These are phyloP conservation scores for Acarospora socialis DNA, from an alignment of 2,329 filamentous ascomycete genomes.

Conservation along the genomic window DNA sequence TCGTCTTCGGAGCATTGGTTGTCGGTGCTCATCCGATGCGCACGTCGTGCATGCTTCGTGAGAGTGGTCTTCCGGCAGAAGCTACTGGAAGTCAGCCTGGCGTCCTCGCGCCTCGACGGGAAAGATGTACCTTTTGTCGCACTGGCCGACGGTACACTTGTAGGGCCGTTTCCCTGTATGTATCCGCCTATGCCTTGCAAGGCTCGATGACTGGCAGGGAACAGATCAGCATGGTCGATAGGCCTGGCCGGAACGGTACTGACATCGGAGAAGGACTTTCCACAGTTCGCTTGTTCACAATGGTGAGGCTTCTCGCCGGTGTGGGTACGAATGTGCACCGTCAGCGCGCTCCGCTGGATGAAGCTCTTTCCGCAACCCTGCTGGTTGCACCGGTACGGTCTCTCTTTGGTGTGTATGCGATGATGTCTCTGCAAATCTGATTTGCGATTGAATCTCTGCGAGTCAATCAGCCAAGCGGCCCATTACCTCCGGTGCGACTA, in stretches of 20 bases:
- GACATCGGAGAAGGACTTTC: slow-evolving; percentile 57
- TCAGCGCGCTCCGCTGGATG: slow-evolving; percentile 33
- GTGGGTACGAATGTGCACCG: slow-evolving; percentile 31
- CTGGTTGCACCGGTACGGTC: slow-evolving; percentile 32
- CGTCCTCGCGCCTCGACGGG: not conserved
- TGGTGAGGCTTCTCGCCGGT: slow-evolving; percentile 35
- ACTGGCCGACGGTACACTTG: slow-evolving; percentile 46
- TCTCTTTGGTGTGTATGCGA: slow-evolving; percentile 34
- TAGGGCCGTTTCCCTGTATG: slow-evolving; percentile 55
- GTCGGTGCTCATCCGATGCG: slow-evolving; percentile 16
- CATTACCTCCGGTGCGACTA: not conserved
- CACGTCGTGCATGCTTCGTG: slow-evolving; percentile 20
- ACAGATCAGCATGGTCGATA: slow-evolving; percentile 9
- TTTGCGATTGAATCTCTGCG: slow-evolving; percentile 34
- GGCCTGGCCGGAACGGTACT: slow-evolving; percentile 20
- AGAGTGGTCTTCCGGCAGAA: slow-evolving; percentile 55
- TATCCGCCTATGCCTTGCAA: slow-evolving; percentile 50
- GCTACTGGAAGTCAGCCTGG: slow-evolving; percentile 25
- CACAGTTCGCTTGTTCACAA: slow-evolving; percentile 50
- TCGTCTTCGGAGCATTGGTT: slow-evolving; percentile 17
- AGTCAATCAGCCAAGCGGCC: slow-evolving; percentile 6
- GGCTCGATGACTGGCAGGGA: slow-evolving; percentile 42
- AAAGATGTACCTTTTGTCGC: slow-evolving; percentile 41
- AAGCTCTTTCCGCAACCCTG: slow-evolving; percentile 33
- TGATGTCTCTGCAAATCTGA: slow-evolving; percentile 33